Conservation (phyloP, 2,329 filamentous ascomycete genomes). For the Xylariaceae sp. region DNA sequence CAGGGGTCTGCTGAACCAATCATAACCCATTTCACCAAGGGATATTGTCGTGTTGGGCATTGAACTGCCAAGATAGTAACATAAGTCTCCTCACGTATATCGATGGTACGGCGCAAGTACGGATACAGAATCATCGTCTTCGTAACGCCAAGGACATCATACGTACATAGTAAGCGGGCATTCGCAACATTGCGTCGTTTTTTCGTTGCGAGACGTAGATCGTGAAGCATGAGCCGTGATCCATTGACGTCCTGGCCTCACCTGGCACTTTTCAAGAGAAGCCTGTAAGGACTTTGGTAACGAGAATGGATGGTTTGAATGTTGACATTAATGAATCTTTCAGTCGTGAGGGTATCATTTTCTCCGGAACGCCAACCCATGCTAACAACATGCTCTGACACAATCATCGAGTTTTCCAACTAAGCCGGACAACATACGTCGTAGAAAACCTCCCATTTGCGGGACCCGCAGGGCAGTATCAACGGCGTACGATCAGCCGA, state of each 20-base stretch:
- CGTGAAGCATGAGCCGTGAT: neutral
- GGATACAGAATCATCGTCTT: no score
- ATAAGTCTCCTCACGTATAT: no score
- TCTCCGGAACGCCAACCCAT: constrained; percentile 24
- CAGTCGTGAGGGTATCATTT: constrained; percentile 26
- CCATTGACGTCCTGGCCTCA: neutral
- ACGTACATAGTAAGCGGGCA: neutral
- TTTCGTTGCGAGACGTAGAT: neutral
- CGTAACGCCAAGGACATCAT: no score
- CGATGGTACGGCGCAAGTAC: no score
- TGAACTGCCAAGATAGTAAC: no score
- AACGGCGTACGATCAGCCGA: neutral
- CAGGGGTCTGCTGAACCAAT: no score
- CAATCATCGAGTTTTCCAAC: neutral
- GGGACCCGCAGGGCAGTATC: constrained; percentile 5
- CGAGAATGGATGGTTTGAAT: constrained; percentile 2
- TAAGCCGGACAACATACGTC: neutral
- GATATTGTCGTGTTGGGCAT: no score
- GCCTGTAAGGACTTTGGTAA: neutral
- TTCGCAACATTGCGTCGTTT: neutral
- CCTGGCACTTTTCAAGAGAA: neutral
- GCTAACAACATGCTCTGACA: constrained; percentile 12
- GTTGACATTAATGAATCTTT: constrained; percentile 10
- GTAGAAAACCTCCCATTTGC: neutral
- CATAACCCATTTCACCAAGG: no score